Evolutionary conservation across 75 land plant genomes (phyloP), one percentile per base, ranked within the genome.

Genomic region (Pinus taeda): DNA sequence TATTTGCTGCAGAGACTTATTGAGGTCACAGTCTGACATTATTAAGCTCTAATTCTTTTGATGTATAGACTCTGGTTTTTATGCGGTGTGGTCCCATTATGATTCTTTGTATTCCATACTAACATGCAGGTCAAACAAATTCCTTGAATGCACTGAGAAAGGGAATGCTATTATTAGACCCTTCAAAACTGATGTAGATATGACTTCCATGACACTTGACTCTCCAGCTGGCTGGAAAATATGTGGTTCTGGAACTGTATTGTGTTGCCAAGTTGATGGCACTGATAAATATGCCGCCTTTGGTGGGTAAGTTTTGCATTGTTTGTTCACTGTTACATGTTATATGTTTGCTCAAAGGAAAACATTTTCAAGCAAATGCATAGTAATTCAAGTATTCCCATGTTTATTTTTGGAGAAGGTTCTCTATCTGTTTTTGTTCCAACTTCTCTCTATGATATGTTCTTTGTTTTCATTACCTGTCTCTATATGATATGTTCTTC

Each of bases 91-190:
- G 55, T 49, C 55, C 86, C 81, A 56, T 75, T 80, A 73, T 75
- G 77, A 55, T 74, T 93, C 29, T 81, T 91, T 77, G 77, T 88
- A 2, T 93, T 91, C 73, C 84, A 88, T 24, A 85, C 74, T 89
- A 85, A 84, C 90, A 49, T 49, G 55, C 55, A 49, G 55, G 55
- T 9, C 55, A 49, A 49, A 49, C 55, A 49, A 49, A 49, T 49
- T 49, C 55, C 55, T 49, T 9, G 55, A 49, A 49, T 49, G 55
- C 55, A 49, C 55, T 49, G 55, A 49, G 55, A 49, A 49, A 49
- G 55, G 55, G 55, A 49, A 49, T 49, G 55, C 55, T 49, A 49
- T 49, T 9, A 49, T 49, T 49, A 49, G 55, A 49, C 9, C 55
- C 55, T 49, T 49, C 55, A 49, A 49, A 49, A 49, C 55, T 49